Base-by-base conservation (phyloP, 2,329 filamentous ascomycete genomes). In the Diaporthe caulivora region DNA sequence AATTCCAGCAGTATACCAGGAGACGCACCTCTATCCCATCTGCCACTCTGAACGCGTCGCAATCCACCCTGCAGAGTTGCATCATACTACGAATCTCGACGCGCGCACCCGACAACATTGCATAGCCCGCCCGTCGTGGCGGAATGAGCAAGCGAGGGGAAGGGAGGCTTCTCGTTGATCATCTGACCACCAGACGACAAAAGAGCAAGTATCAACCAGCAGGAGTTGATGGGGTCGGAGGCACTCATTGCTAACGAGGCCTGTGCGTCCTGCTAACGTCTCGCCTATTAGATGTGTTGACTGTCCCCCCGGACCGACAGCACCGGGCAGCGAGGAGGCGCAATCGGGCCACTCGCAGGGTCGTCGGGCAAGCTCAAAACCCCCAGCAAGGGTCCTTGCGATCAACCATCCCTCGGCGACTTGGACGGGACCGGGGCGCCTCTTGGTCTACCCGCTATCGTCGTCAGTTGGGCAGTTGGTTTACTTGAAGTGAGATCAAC, bases 71-170 rank as follows among this genome's bases (percentile, higher is more conserved):
- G 64, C 57, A 53, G 42, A 3, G 42, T 75, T 75, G 73, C 73
- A 75, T 75, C 73, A 73, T 75, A 11, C 49, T 21, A 65, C 71
- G 31, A 47, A 54, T 44, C n/a, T 65, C 58, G n/a, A 58, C 58
- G 49, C 42, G 24, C 44, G 44, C 37, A 69, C 42, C 40, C 34
- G 47, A 37, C 15, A 24, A n/a, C 64, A 44, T 31, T 18, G 21
- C 58, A 29, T 64, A 17, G 18, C 40, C 8, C 11, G 26, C 1
- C 44, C 29, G 29, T 24, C 42, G 40, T 49, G 60, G 60, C 58
- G 40, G 49, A 18, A 7, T 24, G 4, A 26, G 6, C 37, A 21
- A 62, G 9, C n/a, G 34, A 5, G 34, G 34, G 5, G 5, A 9
- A 34, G 34, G 37, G 8, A 13, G 17, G 3, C 17, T 51, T 17